Percentiles rank a stretch among this genome's conserved stretches.
Conservation (phyloP, 208 protist genomes). For the Wallacemonas collosoma region DNA sequence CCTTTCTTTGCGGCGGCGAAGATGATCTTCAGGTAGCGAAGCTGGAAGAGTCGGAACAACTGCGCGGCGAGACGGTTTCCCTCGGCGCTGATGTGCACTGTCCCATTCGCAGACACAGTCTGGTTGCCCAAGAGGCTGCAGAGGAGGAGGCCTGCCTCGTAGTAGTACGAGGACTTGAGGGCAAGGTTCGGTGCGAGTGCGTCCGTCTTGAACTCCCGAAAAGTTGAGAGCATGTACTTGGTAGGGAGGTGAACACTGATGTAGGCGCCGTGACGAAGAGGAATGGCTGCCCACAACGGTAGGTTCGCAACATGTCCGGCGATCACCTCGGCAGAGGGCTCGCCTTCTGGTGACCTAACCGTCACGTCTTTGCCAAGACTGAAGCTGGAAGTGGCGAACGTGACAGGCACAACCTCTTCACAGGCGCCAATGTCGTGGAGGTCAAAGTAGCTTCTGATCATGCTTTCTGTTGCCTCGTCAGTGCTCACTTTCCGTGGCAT, state of each 20-base stretch:
- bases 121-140: conserved; percentile 55
- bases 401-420: conserved; percentile 61
- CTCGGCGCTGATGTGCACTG: conserved; percentile 36
- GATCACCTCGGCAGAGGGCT: conserved; percentile 41
- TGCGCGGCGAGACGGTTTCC: conserved; percentile 71
- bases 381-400: conserved; percentile 58
- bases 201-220: conserved; percentile 83
- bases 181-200: conserved; percentile 62
- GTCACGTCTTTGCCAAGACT: conserved; percentile 49
- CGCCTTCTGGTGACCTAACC: conserved; percentile 43
- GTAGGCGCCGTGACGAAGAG: conserved; percentile 54
- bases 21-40: conserved; percentile 78
- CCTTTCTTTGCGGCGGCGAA: conserved; percentile 65
- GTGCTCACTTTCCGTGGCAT: no score
- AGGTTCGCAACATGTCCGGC: conserved; percentile 51
- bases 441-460: conserved; percentile 83
- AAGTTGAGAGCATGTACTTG: conserved; percentile 60
- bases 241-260: conserved; percentile 47
- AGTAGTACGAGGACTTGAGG: conserved; percentile 71
- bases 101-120: conserved; percentile 26
- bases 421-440: conserved; percentile 47
- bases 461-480: conserved; percentile 6
- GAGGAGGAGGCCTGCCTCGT: conserved; percentile 57
- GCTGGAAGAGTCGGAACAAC: conserved; percentile 73
- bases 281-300: conserved; percentile 64